Base-by-base conservation (phyloP, 2,329 filamentous ascomycete genomes). In the Acephala macrosclerotiorum region DNA sequence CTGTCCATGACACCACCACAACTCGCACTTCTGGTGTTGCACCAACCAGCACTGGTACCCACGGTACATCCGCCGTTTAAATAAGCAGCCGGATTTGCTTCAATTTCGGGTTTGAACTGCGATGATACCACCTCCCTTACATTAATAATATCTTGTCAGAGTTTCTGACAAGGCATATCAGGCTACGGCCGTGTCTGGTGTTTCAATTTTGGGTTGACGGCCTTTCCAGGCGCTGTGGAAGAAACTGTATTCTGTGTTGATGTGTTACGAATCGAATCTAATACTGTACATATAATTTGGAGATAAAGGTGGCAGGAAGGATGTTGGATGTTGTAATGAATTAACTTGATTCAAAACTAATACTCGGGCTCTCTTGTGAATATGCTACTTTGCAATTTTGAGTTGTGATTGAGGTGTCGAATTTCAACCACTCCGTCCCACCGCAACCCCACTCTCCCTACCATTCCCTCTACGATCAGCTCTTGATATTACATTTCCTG, bases 101-200 rank as follows among this genome's bases (percentile, higher is more conserved):
- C 38, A 29, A 57, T 57, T 38, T 57, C 55, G 25, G 49, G 7
- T 22, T 22, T 9, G 16, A 16, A 14, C 36, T 56, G 55, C 55
- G 55, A 38, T 57, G 55, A 40, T 57, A 57, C 55, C 55, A 38
- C 33, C 18, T 38, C 14, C n/a, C 20, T 38, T 49, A 22, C 9
- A 25, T 29, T 53, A 49, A 53, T 53, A 53, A 53, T 53, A 53
- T 53, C 22, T 33, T 53, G n/a, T 33, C 14, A 53, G 49, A 33
- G 3, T 33, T 29, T 33, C 25, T 18, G 49, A 53, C 49, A 4
- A 29, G 18, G 3, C 49, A 53, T 53, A 3, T 53, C 16, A 29
- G 25, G 49, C 49, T 33, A 16, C 49, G 25, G 49, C 25, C 22
- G 6, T 29, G 22, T 14, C 29, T 53, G 25, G 33, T 53, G 49